Conservation (phyloP, 2,329 filamentous ascomycete species). For the Xylariaceae sp. region DNA sequence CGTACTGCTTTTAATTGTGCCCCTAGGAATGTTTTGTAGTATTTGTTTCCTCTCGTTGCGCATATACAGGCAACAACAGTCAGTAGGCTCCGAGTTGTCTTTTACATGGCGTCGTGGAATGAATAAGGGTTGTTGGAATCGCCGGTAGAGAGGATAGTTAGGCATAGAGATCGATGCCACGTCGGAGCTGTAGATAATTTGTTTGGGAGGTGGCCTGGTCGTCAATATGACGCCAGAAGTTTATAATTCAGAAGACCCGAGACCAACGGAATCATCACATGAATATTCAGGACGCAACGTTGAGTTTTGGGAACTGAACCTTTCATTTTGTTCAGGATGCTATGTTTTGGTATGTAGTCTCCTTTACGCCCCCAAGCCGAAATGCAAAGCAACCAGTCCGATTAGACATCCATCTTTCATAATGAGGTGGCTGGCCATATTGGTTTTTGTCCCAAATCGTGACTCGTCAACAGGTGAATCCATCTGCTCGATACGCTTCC, state of each 20-base stretch:
- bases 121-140: too few species aligned
- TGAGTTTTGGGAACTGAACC: constrained; percentile 38
- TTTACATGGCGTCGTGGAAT: not conserved
- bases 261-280: not conserved
- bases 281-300: not conserved
- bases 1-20: too few species aligned
- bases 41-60: too few species aligned
- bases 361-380: constrained; percentile 61
- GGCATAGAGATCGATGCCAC: not conserved
- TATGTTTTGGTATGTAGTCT: constrained; percentile 57
- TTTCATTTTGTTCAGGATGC: constrained; percentile 54
- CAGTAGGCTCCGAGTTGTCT: not conserved
- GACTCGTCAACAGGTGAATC: constrained; percentile 37
- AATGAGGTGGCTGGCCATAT: constrained; percentile 35
- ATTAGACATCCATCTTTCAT: constrained; percentile 38
- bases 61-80: too few species aligned
- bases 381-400: constrained; percentile 59
- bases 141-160: not conserved
- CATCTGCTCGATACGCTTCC: constrained; percentile 39
- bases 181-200: not conserved
- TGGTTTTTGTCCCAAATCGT: constrained; percentile 38
- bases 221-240: too few species aligned
- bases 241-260: too few species aligned
- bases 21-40: too few species aligned
- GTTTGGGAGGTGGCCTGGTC: too few species aligned